Conservation (phyloP, 2,329 filamentous ascomycete species). For the Fusarium armeniacum region DNA sequence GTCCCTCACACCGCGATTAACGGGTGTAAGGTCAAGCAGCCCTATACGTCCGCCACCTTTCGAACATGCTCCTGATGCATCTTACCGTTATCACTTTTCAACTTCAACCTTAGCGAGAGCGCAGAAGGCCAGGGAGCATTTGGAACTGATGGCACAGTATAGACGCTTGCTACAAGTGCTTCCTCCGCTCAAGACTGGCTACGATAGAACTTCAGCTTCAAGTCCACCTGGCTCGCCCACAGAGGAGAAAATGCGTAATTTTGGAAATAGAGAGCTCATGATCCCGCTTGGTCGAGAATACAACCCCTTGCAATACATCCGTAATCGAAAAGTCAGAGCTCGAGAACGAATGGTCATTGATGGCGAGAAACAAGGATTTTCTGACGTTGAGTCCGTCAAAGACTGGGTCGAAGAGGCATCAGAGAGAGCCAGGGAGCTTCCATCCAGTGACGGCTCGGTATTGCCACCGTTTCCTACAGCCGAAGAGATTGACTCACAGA, state of each 20-base stretch:
- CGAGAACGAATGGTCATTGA: conserved; percentile 82
- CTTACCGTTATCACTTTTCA: conserved; percentile 77
- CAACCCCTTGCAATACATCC: conserved; percentile 92
- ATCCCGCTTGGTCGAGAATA: conserved; percentile 76
- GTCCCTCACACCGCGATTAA: conserved; percentile 58
- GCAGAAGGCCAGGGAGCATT: conserved; percentile 85
- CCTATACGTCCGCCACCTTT: conserved; percentile 64
- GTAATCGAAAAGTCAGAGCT: conserved; percentile 87
- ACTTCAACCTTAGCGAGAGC: conserved; percentile 84
- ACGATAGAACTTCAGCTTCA: conserved; percentile 56
- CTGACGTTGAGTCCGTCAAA: conserved; percentile 77
- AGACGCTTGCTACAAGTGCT: conserved; percentile 82
- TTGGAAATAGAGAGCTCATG: conserved; percentile 51
- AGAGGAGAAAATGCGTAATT: conserved; percentile 51
- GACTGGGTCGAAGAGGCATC: conserved; percentile 81
- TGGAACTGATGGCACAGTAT: conserved; percentile 90
- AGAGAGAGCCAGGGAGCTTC: conserved; percentile 47
- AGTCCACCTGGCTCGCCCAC: conserved; percentile 60
- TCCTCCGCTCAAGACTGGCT: conserved; percentile 74
- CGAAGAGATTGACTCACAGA: conserved; percentile 60
- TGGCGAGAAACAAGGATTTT: conserved; percentile 81
- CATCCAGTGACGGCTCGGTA: conserved; percentile 43
- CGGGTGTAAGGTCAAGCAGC: conserved; percentile 59
- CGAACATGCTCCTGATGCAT: conserved; percentile 59
- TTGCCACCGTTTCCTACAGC: conserved; percentile 64